These are phyloP conservation scores for Iberis pinnata DNA, from an alignment of 345 rosid genomes.

Conservation along the genomic window DNA sequence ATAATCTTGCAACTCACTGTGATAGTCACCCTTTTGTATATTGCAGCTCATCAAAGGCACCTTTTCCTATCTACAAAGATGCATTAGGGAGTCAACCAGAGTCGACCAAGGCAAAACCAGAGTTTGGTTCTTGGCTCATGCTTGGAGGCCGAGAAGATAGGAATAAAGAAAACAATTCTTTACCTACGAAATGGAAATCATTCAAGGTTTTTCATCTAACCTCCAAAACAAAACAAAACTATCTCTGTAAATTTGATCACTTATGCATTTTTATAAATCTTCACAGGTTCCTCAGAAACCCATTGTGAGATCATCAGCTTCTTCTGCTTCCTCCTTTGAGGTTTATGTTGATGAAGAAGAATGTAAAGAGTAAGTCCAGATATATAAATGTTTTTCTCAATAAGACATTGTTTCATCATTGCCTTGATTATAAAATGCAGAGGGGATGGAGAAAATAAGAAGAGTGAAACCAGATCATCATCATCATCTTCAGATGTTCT, in stretches of 20 bases:
- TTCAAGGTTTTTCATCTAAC: constrained; percentile 49
- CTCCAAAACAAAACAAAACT: background rate
- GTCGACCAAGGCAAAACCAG: constrained; percentile 41
- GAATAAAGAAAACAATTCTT: constrained; percentile 80
- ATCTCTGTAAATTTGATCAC: constrained; percentile 13
- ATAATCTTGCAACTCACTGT: constrained; percentile 1
- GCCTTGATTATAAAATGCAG: constrained; percentile 11
- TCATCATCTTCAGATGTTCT: constrained; percentile 24
- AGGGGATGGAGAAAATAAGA: constrained; percentile 5
- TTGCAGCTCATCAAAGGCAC: constrained; percentile 41
- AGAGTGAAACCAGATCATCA: constrained; percentile 25
- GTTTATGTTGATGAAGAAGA: constrained; percentile 84
- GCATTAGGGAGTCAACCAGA: constrained; percentile 35
- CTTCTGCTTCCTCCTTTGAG: constrained; percentile 47
- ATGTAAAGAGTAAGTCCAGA: constrained; percentile 48
- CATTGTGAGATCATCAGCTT: constrained; percentile 34
- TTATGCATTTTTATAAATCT: background rate
- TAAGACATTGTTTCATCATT: background rate
- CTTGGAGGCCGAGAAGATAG: constrained; percentile 75
- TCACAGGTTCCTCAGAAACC: constrained; percentile 64
- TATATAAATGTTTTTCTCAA: background rate
- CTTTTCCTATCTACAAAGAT: constrained; percentile 61
- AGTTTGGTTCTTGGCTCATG: constrained; percentile 47
- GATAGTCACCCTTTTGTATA: background rate
- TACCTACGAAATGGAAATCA: constrained; percentile 70